Evolutionary conservation across 108 stramenopile genomes (phyloP).

Genomic region (Schizochytrium sp.): DNA sequence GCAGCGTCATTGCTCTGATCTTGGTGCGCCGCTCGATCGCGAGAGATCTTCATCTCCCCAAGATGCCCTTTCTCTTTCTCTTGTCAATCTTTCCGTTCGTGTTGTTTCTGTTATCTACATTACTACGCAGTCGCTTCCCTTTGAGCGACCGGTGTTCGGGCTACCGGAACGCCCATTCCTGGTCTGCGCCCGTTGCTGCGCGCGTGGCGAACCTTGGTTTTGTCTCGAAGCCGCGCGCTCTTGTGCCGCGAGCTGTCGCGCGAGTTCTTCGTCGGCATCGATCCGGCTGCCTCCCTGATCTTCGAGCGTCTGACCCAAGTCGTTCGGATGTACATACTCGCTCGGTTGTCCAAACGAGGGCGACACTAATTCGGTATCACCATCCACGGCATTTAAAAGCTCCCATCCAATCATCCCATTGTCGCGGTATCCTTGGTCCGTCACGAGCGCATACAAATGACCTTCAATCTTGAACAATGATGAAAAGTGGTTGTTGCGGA

Average conservation of each 20-base stretch:
- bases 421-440: conserved; percentile 78
- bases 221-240: background rate
- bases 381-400: conserved; percentile 72
- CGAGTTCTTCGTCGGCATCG: background rate
- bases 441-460: conserved; percentile 71
- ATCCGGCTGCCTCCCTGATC: background rate
- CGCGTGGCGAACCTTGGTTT: too few relatives aligned
- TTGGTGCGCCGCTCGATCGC: too few relatives aligned
- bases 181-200: too few relatives aligned
- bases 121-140: too few relatives aligned
- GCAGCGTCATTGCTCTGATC: too few relatives aligned
- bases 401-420: conserved; percentile 77
- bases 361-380: conserved; percentile 65
- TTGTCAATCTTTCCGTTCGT: too few relatives aligned
- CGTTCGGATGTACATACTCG: background rate
- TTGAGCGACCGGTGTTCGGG: too few relatives aligned
- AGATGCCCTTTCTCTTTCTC: too few relatives aligned
- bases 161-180: too few relatives aligned
- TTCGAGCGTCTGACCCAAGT: background rate
- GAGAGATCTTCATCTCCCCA: too few relatives aligned
- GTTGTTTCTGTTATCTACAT: too few relatives aligned
- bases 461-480: conserved; percentile 75
- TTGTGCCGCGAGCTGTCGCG: background rate
- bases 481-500: conserved; percentile 92
- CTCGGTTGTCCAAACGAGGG: background rate